Conservation (phyloP, 208 protist genomes). For the Novymonas esmeraldas region DNA sequence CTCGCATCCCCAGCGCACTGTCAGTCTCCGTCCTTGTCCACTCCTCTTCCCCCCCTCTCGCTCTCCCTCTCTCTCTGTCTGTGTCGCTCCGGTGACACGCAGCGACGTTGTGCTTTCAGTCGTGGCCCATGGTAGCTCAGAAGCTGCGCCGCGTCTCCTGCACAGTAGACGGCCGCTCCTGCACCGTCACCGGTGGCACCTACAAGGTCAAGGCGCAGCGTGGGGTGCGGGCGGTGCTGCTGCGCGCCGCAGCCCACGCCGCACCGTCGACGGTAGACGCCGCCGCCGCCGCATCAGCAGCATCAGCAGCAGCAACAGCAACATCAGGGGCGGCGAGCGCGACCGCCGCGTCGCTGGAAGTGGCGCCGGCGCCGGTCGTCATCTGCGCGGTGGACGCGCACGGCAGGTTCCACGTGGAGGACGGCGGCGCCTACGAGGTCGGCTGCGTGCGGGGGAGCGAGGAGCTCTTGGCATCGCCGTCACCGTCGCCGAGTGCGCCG, state of each 20-base stretch:
- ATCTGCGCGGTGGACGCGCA: conserved; percentile 56
- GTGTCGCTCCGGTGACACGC: background rate
- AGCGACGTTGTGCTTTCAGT: too few relatives aligned
- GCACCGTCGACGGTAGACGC: background rate
- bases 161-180: conserved; percentile 44
- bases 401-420: conserved; percentile 50
- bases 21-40: background rate
- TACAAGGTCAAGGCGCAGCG: conserved; percentile 46
- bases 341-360: background rate
- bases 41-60: background rate
- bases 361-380: too few relatives aligned
- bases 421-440: conserved; percentile 39
- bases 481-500: background rate
- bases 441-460: too few relatives aligned
- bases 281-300: background rate
- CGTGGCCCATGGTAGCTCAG: background rate
- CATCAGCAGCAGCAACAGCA: background rate
- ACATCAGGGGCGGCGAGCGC: background rate
- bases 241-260: too few relatives aligned
- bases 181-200: conserved; percentile 27
- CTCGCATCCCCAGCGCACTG: background rate
- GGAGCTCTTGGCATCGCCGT: too few relatives aligned
- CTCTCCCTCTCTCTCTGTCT: background rate
- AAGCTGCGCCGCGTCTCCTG: background rate
- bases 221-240: conserved; percentile 44